A percentile compares a stretch with the other conserved stretches of the same genome.
Conservation (phyloP, 1,284 basidiomycete species). For the Porodaedalea pini region DNA sequence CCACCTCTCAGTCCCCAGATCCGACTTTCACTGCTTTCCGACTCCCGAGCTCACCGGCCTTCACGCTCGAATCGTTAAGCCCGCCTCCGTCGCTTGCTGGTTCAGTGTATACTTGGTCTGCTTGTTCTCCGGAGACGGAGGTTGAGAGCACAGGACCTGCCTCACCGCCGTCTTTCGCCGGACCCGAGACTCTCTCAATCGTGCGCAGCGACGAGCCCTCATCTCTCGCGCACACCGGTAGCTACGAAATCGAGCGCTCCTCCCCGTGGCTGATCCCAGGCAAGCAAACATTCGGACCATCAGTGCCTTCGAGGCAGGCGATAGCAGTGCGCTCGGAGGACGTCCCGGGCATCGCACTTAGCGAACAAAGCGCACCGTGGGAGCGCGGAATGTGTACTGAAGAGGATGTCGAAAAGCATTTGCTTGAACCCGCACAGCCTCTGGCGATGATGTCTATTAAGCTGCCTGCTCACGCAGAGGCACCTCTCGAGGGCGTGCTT, state of each 20-base stretch:
- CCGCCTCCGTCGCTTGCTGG: constrained; percentile 8
- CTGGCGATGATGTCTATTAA: constrained; percentile 27
- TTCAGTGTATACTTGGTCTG: constrained; percentile 9
- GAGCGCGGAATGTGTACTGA: constrained; percentile 26
- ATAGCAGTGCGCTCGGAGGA: constrained; percentile 20
- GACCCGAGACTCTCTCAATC: not conserved
- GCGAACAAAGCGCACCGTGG: constrained; percentile 28
- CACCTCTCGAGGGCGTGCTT: not conserved
- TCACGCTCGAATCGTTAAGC: not conserved
- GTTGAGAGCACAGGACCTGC: constrained; percentile 16
- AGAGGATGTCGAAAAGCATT: constrained; percentile 30
- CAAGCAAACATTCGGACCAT: constrained; percentile 33
- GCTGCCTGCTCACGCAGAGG: constrained; percentile 12
- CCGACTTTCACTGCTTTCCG: not conserved
- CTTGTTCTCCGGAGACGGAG: constrained; percentile 14
- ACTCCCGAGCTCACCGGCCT: not conserved
- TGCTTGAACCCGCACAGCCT: constrained; percentile 27
- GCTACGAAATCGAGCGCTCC: constrained; percentile 5
- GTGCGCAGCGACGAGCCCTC: not conserved
- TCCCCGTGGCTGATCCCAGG: constrained; percentile 9
- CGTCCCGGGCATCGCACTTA: constrained; percentile 26
- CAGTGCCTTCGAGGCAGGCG: constrained; percentile 25
- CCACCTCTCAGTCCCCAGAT: not conserved
- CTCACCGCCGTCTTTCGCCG: constrained; percentile 7
- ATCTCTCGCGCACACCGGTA: not conserved